Evolutionary conservation across 495 filamentous ascomycete species (phyloP), one percentile per base, ranked within the genome.

Genomic region (Aspergillus saccharolyticus): DNA sequence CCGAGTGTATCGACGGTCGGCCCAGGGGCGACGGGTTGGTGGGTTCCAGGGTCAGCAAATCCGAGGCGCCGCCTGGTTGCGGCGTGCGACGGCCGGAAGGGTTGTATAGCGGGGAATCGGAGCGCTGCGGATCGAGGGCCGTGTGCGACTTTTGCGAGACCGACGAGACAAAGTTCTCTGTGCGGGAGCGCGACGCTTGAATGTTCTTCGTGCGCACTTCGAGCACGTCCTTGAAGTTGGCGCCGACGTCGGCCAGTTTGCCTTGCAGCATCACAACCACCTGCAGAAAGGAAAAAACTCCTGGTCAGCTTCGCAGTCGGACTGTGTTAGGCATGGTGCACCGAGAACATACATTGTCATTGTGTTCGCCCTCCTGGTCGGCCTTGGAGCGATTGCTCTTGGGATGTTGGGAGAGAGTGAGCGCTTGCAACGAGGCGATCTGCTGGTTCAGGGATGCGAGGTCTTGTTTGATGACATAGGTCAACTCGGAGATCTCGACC

Each of bases 201-300:
- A 97, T 96, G 71, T 98, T 98, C 77, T 97, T 96, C 46, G 94
- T 98, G 28, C 94, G 86, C 20, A 96, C 90, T 68, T 98, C 94
- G 14, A 97, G 80, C 0, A 97, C 93, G 62, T 97, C 93, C 71
- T 97, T 97, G 82, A 98, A 97, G 68, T 90, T 96, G 46, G 86
- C 89, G 22, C 86, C 85, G 8, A 98, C 95, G 63, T 95, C 90
- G n/a, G 90, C 89, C 19, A 98, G 80, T 69, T 96, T 97, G 42
- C 90, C 90, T 73, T 98, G 91, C 42, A 98, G 73, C 66, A 97
- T 81, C 47, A 96, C 83, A 4, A 98, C 89, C 33, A 98, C 80
- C 80, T 83, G 22, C 53, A 22, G 25, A 30, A 4, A 4, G 25
- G 10, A n/a, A n/a, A n/a, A n/a, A n/a, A n/a, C n/a, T n/a, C 10